Evolutionary conservation across 371 early-diverging fungal genomes (phyloP).

Genomic region (Mortierella sp.): DNA sequence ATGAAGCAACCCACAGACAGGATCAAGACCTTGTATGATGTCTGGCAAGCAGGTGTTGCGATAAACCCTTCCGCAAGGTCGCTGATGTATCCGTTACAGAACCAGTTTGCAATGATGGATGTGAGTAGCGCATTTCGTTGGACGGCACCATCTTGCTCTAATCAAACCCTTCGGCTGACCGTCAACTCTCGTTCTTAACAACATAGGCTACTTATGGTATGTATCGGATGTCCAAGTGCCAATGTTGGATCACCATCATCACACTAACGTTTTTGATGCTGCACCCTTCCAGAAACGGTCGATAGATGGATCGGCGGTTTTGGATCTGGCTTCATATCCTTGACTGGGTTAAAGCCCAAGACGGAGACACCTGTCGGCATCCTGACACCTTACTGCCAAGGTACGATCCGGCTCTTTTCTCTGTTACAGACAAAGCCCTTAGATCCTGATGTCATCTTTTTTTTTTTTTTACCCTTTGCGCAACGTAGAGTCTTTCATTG

Average conservation of each 20-base stretch:
- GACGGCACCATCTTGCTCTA: background rate
- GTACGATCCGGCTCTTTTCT: slow-evolving; percentile 37
- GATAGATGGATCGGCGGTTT: slow-evolving; percentile 33
- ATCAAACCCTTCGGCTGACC: background rate
- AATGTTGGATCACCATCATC: background rate
- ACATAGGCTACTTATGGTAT: slow-evolving; percentile 10
- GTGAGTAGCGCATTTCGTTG: slow-evolving; percentile 14
- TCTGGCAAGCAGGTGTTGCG: slow-evolving; percentile 59
- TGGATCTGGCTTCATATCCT: slow-evolving; percentile 31
- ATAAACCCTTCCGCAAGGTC: slow-evolving; percentile 51
- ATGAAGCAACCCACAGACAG: slow-evolving; percentile 56
- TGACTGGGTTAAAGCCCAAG: slow-evolving; percentile 56
- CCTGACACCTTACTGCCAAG: slow-evolving; percentile 58
- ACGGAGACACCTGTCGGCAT: slow-evolving; percentile 65
- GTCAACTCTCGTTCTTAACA: background rate
- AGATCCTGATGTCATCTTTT: no score
- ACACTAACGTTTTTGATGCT: background rate
- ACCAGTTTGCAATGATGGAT: slow-evolving; percentile 18
- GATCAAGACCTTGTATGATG: slow-evolving; percentile 64
- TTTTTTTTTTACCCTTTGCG: no score
- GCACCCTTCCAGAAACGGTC: slow-evolving; percentile 20
- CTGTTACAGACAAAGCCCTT: no score
- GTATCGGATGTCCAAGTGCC: background rate
- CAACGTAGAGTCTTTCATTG: slow-evolving; percentile 46
- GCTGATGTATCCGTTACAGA: slow-evolving; percentile 44